Evolutionary conservation across 192 early-diverging fungal genomes (phyloP).

Genomic region (Backusella parvicylindrica): DNA sequence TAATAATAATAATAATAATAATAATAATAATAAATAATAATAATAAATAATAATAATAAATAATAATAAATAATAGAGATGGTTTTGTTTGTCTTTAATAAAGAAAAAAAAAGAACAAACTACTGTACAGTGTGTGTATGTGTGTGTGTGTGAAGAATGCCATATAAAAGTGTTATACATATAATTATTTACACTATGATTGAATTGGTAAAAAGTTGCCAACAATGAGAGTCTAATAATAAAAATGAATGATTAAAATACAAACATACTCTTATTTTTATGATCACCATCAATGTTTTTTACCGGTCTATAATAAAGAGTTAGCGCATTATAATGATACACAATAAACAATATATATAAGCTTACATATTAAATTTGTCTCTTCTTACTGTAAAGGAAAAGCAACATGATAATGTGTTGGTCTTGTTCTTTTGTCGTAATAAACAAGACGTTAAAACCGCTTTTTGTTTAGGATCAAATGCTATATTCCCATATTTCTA

Average conservation of each 20-base stretch:
- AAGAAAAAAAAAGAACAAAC: background rate
- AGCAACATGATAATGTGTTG: constrained; percentile 75
- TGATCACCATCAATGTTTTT: background rate
- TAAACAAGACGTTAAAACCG: constrained; percentile 91
- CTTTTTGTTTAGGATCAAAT: constrained; percentile 95
- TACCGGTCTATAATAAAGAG: constrained; percentile 15
- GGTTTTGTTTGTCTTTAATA: background rate
- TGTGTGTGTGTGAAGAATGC: too few relatives aligned
- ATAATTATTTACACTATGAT: background rate
- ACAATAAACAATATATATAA: background rate
- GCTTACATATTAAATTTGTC: constrained; percentile 86
- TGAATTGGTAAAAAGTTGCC: constrained; percentile 1
- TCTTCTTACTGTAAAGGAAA: constrained; percentile 93
- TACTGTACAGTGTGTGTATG: background rate
- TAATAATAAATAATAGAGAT: background rate
- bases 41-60: background rate
- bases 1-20: background rate
- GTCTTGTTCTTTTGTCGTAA: constrained; percentile 54
- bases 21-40: background rate
- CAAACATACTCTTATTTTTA: background rate
- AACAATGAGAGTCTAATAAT: constrained; percentile 1
- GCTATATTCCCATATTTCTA: constrained; percentile 96
- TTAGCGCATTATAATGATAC: too few relatives aligned
- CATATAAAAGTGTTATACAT: background rate
- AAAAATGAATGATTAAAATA: too few relatives aligned